phyloP scores from a whole-genome alignment of 371 early-diverging fungal genomes.

The Phascolomyces articulosus region DNA sequence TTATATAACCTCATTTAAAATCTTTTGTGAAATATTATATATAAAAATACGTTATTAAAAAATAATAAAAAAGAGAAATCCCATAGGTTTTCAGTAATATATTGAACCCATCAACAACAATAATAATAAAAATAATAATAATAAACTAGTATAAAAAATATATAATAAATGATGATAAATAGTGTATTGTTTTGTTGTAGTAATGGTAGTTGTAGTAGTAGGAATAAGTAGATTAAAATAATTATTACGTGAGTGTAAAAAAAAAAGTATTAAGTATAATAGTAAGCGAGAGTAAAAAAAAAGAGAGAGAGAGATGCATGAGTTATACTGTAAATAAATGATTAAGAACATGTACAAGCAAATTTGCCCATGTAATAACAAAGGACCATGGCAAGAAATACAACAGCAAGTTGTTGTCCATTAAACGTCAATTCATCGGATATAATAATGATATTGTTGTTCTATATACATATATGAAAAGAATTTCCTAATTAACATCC shows the following conservation, averaged over 20 bases:
- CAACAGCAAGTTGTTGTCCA: slow-evolving; percentile 50
- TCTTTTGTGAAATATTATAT: no score
- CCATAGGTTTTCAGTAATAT: no score
- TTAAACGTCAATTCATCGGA: slow-evolving; percentile 54
- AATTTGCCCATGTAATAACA: slow-evolving; percentile 58
- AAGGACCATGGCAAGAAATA: slow-evolving; percentile 52
- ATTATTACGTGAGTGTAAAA: no score
- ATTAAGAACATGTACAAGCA: slow-evolving; percentile 29
- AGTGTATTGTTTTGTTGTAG: not conserved
- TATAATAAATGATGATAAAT: not conserved
- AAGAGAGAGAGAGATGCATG: no score
- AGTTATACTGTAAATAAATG: not conserved
- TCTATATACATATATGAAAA: slow-evolving; percentile 16
- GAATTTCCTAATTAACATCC: no score
- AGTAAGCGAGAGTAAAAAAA: not conserved
- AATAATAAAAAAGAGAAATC: no score
- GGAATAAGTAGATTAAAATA: no score
- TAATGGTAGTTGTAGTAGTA: no score
- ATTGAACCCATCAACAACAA: no score
- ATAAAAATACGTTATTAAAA: no score
- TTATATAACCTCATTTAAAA: not conserved
- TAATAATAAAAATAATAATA: no score
- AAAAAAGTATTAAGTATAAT: not conserved
- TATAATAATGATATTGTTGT: slow-evolving; percentile 47
- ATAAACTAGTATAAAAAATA: no score